Percentiles rank a stretch among this genome's conserved stretches.
Evolutionary conservation across 768 basidiomycete genomes (phyloP).

Genomic region (Lentinula lateritia): DNA sequence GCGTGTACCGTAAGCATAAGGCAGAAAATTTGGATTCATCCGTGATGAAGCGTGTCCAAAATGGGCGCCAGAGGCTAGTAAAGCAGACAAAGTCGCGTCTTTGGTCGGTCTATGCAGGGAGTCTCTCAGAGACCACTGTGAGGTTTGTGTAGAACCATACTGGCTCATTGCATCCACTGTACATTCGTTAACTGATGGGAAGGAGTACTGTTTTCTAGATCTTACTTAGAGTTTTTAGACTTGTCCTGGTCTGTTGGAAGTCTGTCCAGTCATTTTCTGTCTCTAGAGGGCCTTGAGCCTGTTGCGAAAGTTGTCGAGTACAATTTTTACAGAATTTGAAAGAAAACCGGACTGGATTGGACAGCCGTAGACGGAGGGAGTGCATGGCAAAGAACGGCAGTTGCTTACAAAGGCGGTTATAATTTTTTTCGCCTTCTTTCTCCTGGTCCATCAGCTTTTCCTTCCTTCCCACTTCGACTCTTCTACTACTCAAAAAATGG

Average conservation of each 20-base stretch:
- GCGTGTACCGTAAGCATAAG: constrained; percentile 90
- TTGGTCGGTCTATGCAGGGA: constrained; percentile 59
- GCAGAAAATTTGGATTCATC: constrained; percentile 85
- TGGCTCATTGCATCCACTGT: constrained; percentile 58
- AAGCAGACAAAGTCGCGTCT: constrained; percentile 77
- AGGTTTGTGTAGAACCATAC: constrained; percentile 78
- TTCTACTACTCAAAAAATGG: constrained; percentile 36
- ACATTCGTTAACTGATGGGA: constrained; percentile 9
- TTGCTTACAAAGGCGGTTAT: constrained; percentile 49
- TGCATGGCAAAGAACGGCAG: constrained; percentile 17
- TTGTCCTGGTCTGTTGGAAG: constrained; percentile 55
- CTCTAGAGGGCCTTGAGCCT: constrained; percentile 26
- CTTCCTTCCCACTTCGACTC: constrained; percentile 26
- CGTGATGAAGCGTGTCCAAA: constrained; percentile 83
- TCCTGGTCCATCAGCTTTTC: constrained; percentile 9
- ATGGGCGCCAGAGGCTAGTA: constrained; percentile 90
- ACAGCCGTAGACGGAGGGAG: not conserved
- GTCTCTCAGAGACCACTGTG: constrained; percentile 70
- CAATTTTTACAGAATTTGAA: constrained; percentile 9
- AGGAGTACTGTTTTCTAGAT: constrained; percentile 8
- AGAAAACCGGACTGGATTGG: not conserved
- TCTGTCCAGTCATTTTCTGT: constrained; percentile 60
- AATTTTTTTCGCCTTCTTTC: constrained; percentile 31
- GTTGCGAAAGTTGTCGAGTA: constrained; percentile 12
- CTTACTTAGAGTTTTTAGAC: constrained; percentile 51